Percentiles rank a stretch among this genome's conserved stretches.
These are phyloP conservation scores for Rosa persica DNA, from an alignment of 306 rosid genomes.

Conservation along the genomic window DNA sequence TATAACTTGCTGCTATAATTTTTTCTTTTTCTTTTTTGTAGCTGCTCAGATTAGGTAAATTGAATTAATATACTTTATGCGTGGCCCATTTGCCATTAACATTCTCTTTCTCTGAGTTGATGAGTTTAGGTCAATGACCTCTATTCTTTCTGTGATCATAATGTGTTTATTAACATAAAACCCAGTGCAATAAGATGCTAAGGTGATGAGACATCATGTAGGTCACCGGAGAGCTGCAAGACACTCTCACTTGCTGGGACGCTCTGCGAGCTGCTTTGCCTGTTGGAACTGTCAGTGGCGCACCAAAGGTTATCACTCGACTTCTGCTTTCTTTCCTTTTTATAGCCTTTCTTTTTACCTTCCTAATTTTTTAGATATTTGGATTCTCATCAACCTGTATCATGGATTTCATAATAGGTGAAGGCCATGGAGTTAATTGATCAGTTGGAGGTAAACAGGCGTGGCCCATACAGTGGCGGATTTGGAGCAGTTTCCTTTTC, in stretches of 20 bases:
- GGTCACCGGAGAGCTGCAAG: constrained; percentile 76
- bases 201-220: constrained; percentile 22
- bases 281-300: constrained; percentile 86
- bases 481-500: constrained; percentile 66
- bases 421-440: constrained; percentile 88
- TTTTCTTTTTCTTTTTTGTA: no score
- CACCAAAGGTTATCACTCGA: constrained; percentile 63
- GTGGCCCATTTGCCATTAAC: background rate
- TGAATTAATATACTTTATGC: background rate
- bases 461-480: constrained; percentile 83
- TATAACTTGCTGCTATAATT: background rate
- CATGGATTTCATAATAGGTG: constrained; percentile 40
- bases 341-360: background rate
- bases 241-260: constrained; percentile 72
- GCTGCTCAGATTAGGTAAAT: background rate
- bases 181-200: background rate
- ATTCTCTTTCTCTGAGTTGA: background rate
- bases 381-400: background rate
- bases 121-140: background rate
- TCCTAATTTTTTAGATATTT: background rate
- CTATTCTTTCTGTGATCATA: background rate
- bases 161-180: background rate
- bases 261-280: constrained; percentile 76
- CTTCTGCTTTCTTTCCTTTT: background rate
- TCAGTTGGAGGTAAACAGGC: constrained; percentile 60